phyloP scores from a whole-genome alignment of 257 asterid species.

The Lavandula angustifolia region DNA sequence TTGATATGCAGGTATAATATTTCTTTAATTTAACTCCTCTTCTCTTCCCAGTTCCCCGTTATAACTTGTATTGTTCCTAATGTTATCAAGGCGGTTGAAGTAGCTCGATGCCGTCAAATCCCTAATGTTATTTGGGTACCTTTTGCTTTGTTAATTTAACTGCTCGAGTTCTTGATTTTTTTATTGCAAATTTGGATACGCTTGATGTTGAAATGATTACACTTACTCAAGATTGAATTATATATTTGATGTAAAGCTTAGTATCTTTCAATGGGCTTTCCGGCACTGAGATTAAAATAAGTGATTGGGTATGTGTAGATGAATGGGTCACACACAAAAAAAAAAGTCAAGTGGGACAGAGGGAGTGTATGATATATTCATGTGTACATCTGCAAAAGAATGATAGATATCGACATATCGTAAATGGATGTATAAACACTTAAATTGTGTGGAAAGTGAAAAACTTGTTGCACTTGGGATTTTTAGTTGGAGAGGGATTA shows the following conservation, averaged over 20 bases:
- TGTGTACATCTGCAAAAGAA: neutral
- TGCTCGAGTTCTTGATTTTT: no score
- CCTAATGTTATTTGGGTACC: conserved; percentile 83
- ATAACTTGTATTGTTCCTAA: conserved; percentile 49
- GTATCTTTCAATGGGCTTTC: conserved; percentile 8
- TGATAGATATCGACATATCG: no score
- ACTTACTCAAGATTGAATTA: neutral
- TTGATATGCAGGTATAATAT: conserved; percentile 82
- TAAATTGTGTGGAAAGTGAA: neutral
- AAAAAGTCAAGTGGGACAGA: no score
- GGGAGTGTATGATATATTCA: no score
- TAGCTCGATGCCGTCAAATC: conserved; percentile 63
- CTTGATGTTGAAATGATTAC: neutral
- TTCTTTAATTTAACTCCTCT: neutral
- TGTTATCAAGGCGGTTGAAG: conserved; percentile 65
- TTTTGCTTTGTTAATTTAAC: neutral
- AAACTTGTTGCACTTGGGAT: neutral
- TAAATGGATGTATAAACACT: neutral
- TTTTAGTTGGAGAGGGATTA: no score
- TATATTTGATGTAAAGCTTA: neutral
- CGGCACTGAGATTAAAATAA: no score
- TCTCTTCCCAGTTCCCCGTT: neutral
- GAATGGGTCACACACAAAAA: no score
- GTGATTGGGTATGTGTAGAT: no score
- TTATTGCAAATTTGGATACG: neutral